Percentiles rank a stretch among this genome's conserved stretches.
Conservation (phyloP, 768 basidiomycete species). For the Tephrocybe sp. region DNA sequence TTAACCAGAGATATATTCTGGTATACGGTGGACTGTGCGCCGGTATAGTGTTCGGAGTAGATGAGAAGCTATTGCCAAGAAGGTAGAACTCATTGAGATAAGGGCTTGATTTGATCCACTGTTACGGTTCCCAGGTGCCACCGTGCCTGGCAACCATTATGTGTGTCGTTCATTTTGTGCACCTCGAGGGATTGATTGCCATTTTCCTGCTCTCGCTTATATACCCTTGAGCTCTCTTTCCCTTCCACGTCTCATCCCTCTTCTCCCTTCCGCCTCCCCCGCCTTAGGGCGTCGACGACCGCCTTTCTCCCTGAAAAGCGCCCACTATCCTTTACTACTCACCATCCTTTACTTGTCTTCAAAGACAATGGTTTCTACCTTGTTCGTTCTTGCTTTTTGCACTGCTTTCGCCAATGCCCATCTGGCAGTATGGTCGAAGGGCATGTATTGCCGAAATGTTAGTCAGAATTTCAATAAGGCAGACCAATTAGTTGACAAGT, state of each 20-base stretch:
- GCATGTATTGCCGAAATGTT: constrained; percentile 48
- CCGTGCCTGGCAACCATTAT: constrained; percentile 11
- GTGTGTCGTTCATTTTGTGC: background rate
- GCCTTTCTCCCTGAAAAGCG: constrained; percentile 1
- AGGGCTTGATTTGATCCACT: background rate
- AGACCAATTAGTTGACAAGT: background rate
- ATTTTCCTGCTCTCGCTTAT: constrained; percentile 10
- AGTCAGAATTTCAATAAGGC: constrained; percentile 11
- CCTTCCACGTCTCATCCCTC: constrained; percentile 6
- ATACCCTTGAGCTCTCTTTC: constrained; percentile 2
- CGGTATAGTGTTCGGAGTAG: too few relatives aligned
- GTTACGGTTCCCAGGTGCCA: background rate
- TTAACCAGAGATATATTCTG: too few relatives aligned
- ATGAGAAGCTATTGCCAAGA: too few relatives aligned
- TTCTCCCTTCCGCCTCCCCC: background rate
- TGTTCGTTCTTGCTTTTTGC: constrained; percentile 9
- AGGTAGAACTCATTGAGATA: too few relatives aligned
- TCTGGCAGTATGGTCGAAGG: constrained; percentile 38
- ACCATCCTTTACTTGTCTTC: constrained; percentile 13
- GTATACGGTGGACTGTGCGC: too few relatives aligned
- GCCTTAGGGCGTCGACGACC: background rate
- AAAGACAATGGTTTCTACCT: constrained; percentile 7
- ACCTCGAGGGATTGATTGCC: constrained; percentile 4
- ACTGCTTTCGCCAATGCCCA: constrained; percentile 31
- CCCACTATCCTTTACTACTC: constrained; percentile 12